phyloP scores from a whole-genome alignment of 2,329 filamentous ascomycete genomes.

The Zymoseptoria pseudotritici region DNA sequence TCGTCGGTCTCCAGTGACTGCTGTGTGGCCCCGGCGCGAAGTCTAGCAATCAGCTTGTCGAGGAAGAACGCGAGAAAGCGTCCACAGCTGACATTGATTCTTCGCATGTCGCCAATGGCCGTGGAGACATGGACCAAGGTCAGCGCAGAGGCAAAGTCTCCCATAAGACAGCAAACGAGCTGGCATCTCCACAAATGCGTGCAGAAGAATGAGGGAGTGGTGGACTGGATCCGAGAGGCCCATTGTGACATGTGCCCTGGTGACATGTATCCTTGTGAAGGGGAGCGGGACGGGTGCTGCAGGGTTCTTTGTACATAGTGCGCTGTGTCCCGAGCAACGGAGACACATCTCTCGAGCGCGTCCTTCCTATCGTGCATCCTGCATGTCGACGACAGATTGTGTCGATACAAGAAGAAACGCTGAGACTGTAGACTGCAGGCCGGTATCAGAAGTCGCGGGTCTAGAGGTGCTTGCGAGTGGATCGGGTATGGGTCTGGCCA shows the following conservation, averaged over 20 bases:
- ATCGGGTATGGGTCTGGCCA: conserved; percentile 71
- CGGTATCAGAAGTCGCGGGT: conserved; percentile 66
- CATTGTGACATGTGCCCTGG: conserved; percentile 35
- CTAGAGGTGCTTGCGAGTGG: conserved; percentile 57
- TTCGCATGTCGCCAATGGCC: conserved; percentile 62
- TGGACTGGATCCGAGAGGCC: conserved; percentile 54
- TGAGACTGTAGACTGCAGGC: conserved; percentile 73
- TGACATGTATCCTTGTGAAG: conserved; percentile 20
- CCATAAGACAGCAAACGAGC: conserved; percentile 68
- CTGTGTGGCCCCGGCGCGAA: conserved; percentile 36
- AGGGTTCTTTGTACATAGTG: conserved; percentile 63
- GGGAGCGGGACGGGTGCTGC: conserved; percentile 29
- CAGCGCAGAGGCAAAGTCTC: conserved; percentile 64
- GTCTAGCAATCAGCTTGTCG: conserved; percentile 53
- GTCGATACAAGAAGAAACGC: conserved; percentile 77
- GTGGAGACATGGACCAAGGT: conserved; percentile 65
- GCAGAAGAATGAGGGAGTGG: conserved; percentile 67
- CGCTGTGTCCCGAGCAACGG: conserved; percentile 70
- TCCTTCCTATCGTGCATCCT: conserved; percentile 56
- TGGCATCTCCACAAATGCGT: conserved; percentile 82
- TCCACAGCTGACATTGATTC: conserved; percentile 70
- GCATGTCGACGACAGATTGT: conserved; percentile 73
- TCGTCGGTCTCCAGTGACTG: conserved; percentile 60
- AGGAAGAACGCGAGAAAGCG: conserved; percentile 78
- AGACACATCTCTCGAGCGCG: conserved; percentile 70